Conservation (phyloP, 257 asterid species). For the Solanum acaule region DNA sequence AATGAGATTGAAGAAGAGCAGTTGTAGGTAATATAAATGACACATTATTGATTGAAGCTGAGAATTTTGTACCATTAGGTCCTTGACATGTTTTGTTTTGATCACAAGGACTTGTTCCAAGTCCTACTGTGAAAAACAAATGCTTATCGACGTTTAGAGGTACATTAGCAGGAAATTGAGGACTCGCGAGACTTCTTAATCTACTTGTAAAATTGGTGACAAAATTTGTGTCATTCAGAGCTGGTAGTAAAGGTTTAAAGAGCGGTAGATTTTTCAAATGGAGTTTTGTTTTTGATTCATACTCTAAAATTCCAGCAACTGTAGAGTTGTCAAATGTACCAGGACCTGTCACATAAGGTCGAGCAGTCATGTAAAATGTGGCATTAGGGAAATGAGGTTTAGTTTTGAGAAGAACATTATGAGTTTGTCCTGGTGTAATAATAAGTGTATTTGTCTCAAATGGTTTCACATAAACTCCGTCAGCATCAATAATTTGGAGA, state of each 20-base stretch:
- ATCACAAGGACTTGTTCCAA: constrained; percentile 49
- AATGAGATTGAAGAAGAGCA: constrained; percentile 48
- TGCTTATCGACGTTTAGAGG: constrained; percentile 28
- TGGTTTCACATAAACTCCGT: constrained; percentile 44
- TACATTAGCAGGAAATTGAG: constrained; percentile 46
- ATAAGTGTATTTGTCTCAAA: constrained; percentile 33
- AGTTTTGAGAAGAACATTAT: constrained; percentile 38
- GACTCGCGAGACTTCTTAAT: constrained; percentile 34
- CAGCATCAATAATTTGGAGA: constrained; percentile 35
- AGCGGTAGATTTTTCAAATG: constrained; percentile 24
- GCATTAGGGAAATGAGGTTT: constrained; percentile 30
- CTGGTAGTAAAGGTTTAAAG: constrained; percentile 29
- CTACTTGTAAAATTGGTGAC: constrained; percentile 27
- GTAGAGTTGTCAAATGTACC: constrained; percentile 58
- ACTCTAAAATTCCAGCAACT: constrained; percentile 40
- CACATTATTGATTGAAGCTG: constrained; percentile 42
- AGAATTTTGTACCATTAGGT: constrained; percentile 42
- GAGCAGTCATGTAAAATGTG: constrained; percentile 36
- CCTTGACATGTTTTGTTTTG: constrained; percentile 42
- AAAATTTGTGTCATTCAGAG: constrained; percentile 37
- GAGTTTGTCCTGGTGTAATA: constrained; percentile 51
- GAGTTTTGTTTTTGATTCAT: constrained; percentile 12
- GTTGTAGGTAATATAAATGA: constrained; percentile 38
- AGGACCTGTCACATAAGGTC: constrained; percentile 45
- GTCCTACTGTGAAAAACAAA: constrained; percentile 43